Base-by-base conservation (phyloP, 495 filamentous ascomycete genomes). In the Aspergillus olivimuriae region DNA sequence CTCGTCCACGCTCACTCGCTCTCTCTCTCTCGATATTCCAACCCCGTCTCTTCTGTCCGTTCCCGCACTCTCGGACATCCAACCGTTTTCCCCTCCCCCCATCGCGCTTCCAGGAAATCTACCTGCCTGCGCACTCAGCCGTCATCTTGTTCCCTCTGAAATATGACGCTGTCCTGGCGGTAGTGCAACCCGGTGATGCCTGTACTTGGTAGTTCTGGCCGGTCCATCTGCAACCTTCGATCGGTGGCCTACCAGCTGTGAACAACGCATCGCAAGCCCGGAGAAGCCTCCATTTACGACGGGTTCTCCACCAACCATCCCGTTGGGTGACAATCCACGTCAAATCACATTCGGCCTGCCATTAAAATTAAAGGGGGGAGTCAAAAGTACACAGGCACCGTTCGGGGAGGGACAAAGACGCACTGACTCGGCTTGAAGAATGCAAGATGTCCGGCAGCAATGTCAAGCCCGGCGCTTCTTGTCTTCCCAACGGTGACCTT, bases 381-480 rank as follows among this genome's bases (percentile, higher is more conserved):
- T 42, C 44, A 43, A 34, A 26, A 41, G 4, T 9, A 33, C 33
- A 43, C 22, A 47, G 28, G 22, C 19, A 34, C n/a, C 35, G 17
- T 11, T 20, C 5, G n/a, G 14, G 10, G 20, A 19, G 21, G 19
- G 19, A 44, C 41, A 36, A 21, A 35, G 31, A 34, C 21, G 14
- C 41, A 23, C 40, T 36, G 32, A 35, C 32, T 15, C 43, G 37
- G 56, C 52, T 55, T 56, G 48, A 60, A 63, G 63, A 51, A 69
- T 71, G 66, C 68, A 69, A 66, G 52, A 73, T 73, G 69, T 63
- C 69, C 61, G 65, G 63, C 63, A 58, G 60, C 53, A 53, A 63
- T 63, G 53, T 62, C 58, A 61, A 71, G 46, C 65, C 67, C 55
- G 57, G 55, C 56, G n/a, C n/a, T n/a, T 63, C 58, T 58, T 56